Base-by-base conservation (phyloP, 1,139 yeast species). In the Suhomyces maxii region DNA sequence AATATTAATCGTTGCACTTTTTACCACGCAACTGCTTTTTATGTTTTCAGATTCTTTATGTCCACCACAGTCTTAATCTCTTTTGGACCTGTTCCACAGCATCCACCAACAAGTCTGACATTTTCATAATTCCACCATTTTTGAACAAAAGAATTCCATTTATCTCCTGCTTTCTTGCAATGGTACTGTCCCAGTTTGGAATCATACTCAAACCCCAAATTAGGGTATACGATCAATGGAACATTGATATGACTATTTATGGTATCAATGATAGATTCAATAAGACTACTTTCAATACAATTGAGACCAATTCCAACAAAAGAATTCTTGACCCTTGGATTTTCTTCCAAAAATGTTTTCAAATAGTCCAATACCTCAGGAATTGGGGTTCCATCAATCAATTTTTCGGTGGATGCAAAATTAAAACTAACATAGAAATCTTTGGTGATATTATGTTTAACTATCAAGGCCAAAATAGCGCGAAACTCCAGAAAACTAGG, bases 401-500 rank as follows among this genome's bases (percentile, higher is more conserved):
- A 56, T 4, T 56, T 52, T 2, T 52, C 39, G 2, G 53, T 51
- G 31, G 59, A 55, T 35, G 59, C 60, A 50, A 69, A 59, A 48
- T 67, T 63, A 47, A 71, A 63, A 41, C 67, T 59, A 36, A 71
- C 50, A 49, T 61, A 71, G 50, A 63, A 68, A 13, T 59, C 63
- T 53, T 69, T 71, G 34, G 36, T 14, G 7, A 14, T 10, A 7
- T 31, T 28, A 12, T 13, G n/a, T 11, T 37, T 51, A 28, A 11
- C 31, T 13, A 60, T 42, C 6, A 46, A 40, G 13, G 53, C 50
- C 50, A 68, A 45, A 9, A 73, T 57, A 8, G 64, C 70, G 53
- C 69, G 61, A 26, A 83, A 59, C 60, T 86, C 93, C 34, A 53
- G 50, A 25, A 73, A 59, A 46, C 69, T 76, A 2, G 91, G 90